Conservation (phyloP, 345 rosid genomes). For the Raphanus sativus region DNA sequence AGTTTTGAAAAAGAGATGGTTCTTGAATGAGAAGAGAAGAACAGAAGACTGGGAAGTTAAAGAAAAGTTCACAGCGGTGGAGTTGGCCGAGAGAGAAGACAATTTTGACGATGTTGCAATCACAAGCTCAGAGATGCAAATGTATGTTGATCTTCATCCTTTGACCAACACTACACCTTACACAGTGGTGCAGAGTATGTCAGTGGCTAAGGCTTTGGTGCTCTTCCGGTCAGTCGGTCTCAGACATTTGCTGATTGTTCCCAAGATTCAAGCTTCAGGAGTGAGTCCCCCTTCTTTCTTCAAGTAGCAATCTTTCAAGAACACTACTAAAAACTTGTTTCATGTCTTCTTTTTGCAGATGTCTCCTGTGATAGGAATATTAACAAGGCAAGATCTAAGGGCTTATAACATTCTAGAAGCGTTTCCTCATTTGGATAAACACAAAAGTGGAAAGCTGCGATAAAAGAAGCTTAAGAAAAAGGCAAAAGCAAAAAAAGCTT, state of each 20-base stretch:
- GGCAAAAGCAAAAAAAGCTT: constrained; percentile 1
- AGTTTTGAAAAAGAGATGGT: constrained; percentile 79
- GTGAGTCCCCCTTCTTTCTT: constrained; percentile 44
- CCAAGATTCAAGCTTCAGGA: constrained; percentile 78
- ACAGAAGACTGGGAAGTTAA: constrained; percentile 83
- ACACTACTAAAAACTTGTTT: background rate
- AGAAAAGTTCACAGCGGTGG: constrained; percentile 67
- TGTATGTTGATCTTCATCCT: constrained; percentile 88
- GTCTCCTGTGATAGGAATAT: constrained; percentile 68
- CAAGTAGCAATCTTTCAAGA: constrained; percentile 3
- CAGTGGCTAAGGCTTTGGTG: constrained; percentile 86
- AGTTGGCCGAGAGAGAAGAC: constrained; percentile 70
- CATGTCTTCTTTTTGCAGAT: constrained; percentile 42
- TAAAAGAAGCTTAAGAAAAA: background rate
- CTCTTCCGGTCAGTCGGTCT: constrained; percentile 79
- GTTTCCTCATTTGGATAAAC: constrained; percentile 65
- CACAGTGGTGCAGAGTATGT: constrained; percentile 82
- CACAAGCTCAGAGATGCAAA: constrained; percentile 71
- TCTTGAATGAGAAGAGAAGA: constrained; percentile 68
- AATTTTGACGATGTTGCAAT: constrained; percentile 66
- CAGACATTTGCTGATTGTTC: constrained; percentile 72
- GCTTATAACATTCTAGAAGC: constrained; percentile 67
- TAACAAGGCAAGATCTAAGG: constrained; percentile 84
- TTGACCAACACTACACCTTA: constrained; percentile 80
- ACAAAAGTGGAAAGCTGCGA: constrained; percentile 39